These are phyloP conservation scores for Ustilago loliicola DNA, from an alignment of 1,284 basidiomycete genomes.

Conservation along the genomic window DNA sequence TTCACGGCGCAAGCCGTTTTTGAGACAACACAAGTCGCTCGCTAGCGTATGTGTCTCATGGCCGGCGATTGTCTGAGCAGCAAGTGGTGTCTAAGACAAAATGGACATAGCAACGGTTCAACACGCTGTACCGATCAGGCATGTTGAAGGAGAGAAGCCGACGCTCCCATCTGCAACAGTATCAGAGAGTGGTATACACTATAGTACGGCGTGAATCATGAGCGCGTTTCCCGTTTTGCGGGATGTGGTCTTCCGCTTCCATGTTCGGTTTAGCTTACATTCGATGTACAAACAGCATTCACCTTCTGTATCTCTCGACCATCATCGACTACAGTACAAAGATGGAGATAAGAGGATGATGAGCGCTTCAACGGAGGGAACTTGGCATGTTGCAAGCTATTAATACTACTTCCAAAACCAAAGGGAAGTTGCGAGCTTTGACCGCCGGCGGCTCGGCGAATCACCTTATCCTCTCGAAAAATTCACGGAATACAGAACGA, in stretches of 20 bases:
- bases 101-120: no score
- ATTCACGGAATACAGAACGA: neutral
- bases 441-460: slow-evolving; percentile 3
- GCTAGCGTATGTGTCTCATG: neutral
- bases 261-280: neutral
- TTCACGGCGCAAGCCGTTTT: neutral
- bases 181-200: no score
- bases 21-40: neutral
- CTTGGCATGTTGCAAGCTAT: neutral
- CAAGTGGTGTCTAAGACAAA: no score
- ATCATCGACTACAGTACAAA: neutral
- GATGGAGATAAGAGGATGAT: neutral
- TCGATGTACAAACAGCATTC: neutral
- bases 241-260: no score
- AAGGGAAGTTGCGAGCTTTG: neutral
- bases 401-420: no score
- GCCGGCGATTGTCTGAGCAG: no score
- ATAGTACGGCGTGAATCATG: no score
- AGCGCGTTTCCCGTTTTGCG: no score
- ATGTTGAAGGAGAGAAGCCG: no score
- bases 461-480: neutral
- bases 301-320: neutral
- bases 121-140: no score
- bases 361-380: neutral
- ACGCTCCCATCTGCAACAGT: no score